phyloP scores from a whole-genome alignment of 2,329 filamentous ascomycete genomes.

The Diaporthe citriasiana region DNA sequence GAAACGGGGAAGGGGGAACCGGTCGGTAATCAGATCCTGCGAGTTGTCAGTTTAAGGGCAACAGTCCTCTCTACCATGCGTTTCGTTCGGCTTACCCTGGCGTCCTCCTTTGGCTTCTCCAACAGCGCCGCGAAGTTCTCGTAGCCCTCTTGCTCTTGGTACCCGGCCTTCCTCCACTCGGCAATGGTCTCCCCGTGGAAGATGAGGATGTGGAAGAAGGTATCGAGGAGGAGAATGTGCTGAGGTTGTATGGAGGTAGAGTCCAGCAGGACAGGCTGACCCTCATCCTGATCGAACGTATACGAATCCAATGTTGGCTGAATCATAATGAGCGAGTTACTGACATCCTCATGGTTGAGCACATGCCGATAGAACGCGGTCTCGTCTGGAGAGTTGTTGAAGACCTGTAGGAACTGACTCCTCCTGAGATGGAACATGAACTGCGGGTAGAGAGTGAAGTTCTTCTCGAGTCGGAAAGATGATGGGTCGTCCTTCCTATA shows the following conservation, averaged over 20 bases:
- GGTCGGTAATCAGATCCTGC: slow-evolving; percentile 94
- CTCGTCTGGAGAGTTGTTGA: slow-evolving; percentile 99
- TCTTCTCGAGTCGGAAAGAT: slow-evolving; percentile 97
- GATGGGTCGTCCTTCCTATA: slow-evolving; percentile 98
- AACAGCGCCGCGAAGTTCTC: slow-evolving; percentile 93
- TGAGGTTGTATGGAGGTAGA: slow-evolving; percentile 96
- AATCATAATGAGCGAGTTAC: slow-evolving; percentile 98
- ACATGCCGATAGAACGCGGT: slow-evolving; percentile 99
- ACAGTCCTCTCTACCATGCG: background rate
- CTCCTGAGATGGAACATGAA: slow-evolving; percentile 99
- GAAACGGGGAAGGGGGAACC: slow-evolving; percentile 97
- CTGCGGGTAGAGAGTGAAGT: slow-evolving; percentile 98
- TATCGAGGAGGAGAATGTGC: slow-evolving; percentile 94
- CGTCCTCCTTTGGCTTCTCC: slow-evolving; percentile 96
- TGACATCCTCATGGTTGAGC: slow-evolving; percentile 95
- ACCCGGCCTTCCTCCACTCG: slow-evolving; percentile 97
- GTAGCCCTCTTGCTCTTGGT: slow-evolving; percentile 98
- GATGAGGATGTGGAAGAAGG: slow-evolving; percentile 99
- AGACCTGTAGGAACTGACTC: slow-evolving; percentile 98
- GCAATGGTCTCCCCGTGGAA: slow-evolving; percentile 99
- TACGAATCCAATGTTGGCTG: slow-evolving; percentile 98
- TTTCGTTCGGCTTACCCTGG: slow-evolving; percentile 75
- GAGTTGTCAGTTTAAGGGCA: slow-evolving; percentile 41
- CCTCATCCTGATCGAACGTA: slow-evolving; percentile 94
- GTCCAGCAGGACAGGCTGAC: slow-evolving; percentile 93